A percentile compares a stretch with the other conserved stretches of the same genome.
Conservation (phyloP, 345 rosid genomes). For the Raphanus sativus region DNA sequence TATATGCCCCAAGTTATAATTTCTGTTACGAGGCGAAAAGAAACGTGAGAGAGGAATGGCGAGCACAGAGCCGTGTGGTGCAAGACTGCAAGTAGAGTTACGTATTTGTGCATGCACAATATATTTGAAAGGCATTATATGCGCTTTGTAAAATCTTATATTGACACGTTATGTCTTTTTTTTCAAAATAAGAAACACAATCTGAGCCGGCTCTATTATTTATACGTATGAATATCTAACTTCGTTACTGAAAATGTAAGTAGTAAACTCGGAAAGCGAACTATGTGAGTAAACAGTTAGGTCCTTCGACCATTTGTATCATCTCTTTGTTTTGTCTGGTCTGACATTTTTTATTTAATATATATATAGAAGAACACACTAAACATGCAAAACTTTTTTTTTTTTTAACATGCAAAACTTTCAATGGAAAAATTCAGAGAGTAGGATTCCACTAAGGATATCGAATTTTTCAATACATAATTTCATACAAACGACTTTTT, state of each 20-base stretch:
- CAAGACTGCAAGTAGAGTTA: slow-evolving; percentile 13
- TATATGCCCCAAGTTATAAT: not conserved
- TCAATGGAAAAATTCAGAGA: not conserved
- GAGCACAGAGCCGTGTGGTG: slow-evolving; percentile 1
- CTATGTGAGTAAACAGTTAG: slow-evolving; percentile 16
- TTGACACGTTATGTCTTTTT: not conserved
- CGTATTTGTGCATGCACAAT: slow-evolving; percentile 10
- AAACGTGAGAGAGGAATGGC: slow-evolving; percentile 19
- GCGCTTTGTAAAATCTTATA: slow-evolving; percentile 1
- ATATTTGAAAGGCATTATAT: not conserved
- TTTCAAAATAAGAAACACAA: not conserved
- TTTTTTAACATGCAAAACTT: not conserved
- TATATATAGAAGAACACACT: not conserved
- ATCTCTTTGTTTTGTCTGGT: not conserved
- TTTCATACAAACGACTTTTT: not conserved
- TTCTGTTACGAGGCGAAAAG: slow-evolving; percentile 24
- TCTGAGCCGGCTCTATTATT: slow-evolving; percentile 22
- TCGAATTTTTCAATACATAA: not conserved
- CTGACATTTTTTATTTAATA: not conserved
- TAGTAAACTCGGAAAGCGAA: not conserved
- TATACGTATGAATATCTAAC: slow-evolving; percentile 18
- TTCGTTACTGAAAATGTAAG: not conserved
- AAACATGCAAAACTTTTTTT: not conserved
- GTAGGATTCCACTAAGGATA: not conserved
- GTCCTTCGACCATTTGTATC: slow-evolving; percentile 3